Conservation (phyloP, 2,329 filamentous ascomycete genomes). For the Cryphonectria parasitica region DNA sequence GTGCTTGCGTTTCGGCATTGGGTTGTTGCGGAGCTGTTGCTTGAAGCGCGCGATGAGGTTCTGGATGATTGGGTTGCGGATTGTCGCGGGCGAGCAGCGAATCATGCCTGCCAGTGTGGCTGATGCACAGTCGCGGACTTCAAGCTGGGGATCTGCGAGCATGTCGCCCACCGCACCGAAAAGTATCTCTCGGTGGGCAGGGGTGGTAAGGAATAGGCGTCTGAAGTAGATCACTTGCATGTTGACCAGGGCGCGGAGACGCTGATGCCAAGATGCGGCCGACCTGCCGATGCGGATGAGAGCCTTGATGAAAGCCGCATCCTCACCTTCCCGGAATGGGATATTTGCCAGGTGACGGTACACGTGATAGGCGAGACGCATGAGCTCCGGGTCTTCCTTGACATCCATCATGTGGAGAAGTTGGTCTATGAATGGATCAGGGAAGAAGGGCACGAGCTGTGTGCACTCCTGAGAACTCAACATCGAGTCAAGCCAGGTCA, state of each 20-base stretch:
- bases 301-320: constrained; percentile 79
- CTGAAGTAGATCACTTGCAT: constrained; percentile 99
- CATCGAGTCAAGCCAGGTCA: constrained; percentile 92
- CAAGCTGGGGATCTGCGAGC: constrained; percentile 88
- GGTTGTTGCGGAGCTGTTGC: constrained; percentile 76
- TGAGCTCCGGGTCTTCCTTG: constrained; percentile 95
- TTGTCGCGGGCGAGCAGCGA: constrained; percentile 81
- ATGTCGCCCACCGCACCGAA: constrained; percentile 95
- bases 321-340: constrained; percentile 84
- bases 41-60: constrained; percentile 81
- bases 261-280: constrained; percentile 91
- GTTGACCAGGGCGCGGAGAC: constrained; percentile 91
- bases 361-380: constrained; percentile 92
- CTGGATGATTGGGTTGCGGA: constrained; percentile 78
- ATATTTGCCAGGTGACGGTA: constrained; percentile 97
- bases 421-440: constrained; percentile 85
- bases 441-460: constrained; percentile 89
- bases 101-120: constrained; percentile 97
- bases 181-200: constrained; percentile 74
- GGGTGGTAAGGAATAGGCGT: constrained; percentile 83
- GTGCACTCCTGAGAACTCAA: constrained; percentile 92
- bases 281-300: constrained; percentile 86
- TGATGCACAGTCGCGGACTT: constrained; percentile 91
- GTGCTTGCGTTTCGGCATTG: constrained; percentile 75
- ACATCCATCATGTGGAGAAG: constrained; percentile 99